phyloP scores from a whole-genome alignment of 176 grass and related monocot genomes.

The Avena atlantica region DNA sequence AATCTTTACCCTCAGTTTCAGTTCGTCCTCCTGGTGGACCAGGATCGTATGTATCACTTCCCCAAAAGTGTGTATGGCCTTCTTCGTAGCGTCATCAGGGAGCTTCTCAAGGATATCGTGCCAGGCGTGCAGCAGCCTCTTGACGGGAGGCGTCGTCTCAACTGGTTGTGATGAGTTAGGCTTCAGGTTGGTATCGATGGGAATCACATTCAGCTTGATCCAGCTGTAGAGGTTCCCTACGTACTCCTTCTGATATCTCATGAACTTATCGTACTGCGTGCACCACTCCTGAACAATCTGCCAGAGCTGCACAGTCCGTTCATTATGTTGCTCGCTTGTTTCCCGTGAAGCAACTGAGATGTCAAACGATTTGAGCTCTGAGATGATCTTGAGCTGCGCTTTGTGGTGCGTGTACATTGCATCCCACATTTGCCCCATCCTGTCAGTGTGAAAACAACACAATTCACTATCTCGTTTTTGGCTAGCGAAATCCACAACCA shows the following conservation, averaged over 20 bases:
- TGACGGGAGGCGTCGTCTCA: conserved; percentile 64
- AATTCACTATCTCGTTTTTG: neutral
- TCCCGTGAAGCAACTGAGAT: conserved; percentile 46
- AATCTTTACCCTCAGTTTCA: conserved; percentile 57
- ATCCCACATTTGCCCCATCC: conserved; percentile 80
- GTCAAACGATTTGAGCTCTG: conserved; percentile 59
- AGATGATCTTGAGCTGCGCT: conserved; percentile 57
- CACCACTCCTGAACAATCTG: conserved; percentile 66
- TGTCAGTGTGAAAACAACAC: conserved; percentile 45
- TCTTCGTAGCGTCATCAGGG: conserved; percentile 45
- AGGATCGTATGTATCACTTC: conserved; percentile 70
- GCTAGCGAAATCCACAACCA: neutral
- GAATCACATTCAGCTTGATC: conserved; percentile 74
- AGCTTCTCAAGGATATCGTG: conserved; percentile 65
- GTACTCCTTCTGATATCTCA: conserved; percentile 62
- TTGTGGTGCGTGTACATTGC: conserved; percentile 58
- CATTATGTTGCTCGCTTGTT: conserved; percentile 69
- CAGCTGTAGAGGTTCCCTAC: conserved; percentile 64
- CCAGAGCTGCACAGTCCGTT: conserved; percentile 59
- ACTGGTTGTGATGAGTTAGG: conserved; percentile 49
- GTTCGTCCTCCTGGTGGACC: conserved; percentile 62
- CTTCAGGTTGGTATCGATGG: conserved; percentile 67
- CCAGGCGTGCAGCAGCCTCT: conserved; percentile 70
- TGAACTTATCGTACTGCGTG: conserved; percentile 61
- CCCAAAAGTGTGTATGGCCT: conserved; percentile 56